phyloP scores from a whole-genome alignment of 192 early-diverging fungal genomes.

The Ambispora gerdemannii region DNA sequence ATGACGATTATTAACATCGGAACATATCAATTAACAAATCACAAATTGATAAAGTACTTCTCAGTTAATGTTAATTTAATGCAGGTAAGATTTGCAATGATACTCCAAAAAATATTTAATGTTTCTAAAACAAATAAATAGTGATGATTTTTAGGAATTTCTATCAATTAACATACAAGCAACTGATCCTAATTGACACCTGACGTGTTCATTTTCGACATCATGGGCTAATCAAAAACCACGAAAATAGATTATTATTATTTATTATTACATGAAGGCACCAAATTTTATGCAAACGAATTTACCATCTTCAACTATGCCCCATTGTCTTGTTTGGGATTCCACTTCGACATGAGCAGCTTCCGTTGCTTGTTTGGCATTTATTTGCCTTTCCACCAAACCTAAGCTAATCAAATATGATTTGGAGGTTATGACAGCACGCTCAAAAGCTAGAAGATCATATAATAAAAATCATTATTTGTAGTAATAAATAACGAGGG shows the following conservation, averaged over 20 bases:
- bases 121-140: too few relatives aligned
- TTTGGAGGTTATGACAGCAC: slow-evolving; percentile 79
- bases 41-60: too few relatives aligned
- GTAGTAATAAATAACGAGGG: background rate
- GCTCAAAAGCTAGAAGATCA: slow-evolving; percentile 71
- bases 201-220: slow-evolving; percentile 69
- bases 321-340: slow-evolving; percentile 89
- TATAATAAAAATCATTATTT: too few relatives aligned
- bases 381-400: slow-evolving; percentile 71
- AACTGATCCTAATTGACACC: slow-evolving; percentile 73
- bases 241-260: background rate
- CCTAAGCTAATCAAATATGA: slow-evolving; percentile 88
- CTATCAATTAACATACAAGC: slow-evolving; percentile 49
- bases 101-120: too few relatives aligned
- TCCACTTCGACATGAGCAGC: slow-evolving; percentile 83
- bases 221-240: slow-evolving; percentile 55
- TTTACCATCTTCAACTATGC: slow-evolving; percentile 51
- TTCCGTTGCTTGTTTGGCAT: slow-evolving; percentile 69
- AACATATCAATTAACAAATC: too few relatives aligned
- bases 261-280: background rate
- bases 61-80: too few relatives aligned
- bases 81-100: too few relatives aligned
- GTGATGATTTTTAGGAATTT: background rate
- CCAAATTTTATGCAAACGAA: background rate
- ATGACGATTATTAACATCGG: too few relatives aligned